Evolutionary conservation across 1,139 yeast species (phyloP).

Genomic region (Hyphopichia khmerensis): DNA sequence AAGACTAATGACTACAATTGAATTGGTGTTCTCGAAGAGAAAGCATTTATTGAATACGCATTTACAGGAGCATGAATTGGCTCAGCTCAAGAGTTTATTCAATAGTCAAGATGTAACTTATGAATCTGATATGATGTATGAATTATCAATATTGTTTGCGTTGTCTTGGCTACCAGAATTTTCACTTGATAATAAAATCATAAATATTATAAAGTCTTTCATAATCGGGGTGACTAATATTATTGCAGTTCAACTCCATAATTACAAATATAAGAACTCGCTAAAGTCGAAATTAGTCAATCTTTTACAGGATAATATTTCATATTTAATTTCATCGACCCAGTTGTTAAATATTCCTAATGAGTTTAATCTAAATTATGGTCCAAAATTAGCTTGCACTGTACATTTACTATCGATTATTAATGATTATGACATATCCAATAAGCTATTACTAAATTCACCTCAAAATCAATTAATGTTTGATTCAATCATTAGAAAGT

Average conservation of each 20-base stretch:
- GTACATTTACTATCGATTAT: conserved; percentile 36
- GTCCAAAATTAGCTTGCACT: conserved; percentile 10
- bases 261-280: conserved; percentile 21
- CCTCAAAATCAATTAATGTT: conserved; percentile 24
- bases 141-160: conserved; percentile 33
- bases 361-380: neutral
- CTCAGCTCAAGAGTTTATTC: neutral
- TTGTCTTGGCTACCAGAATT: conserved; percentile 23
- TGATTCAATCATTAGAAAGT: conserved; percentile 31
- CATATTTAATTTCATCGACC: conserved; percentile 10
- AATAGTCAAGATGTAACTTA: neutral
- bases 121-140: conserved; percentile 16
- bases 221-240: conserved; percentile 32
- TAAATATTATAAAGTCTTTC: conserved; percentile 28
- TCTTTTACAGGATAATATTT: conserved; percentile 12
- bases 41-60: conserved; percentile 24
- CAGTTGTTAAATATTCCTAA: neutral
- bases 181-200: conserved; percentile 11
- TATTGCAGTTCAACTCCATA: conserved; percentile 29
- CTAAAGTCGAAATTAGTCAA: conserved; percentile 16
- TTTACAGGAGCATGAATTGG: conserved; percentile 5
- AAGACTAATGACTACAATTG: conserved; percentile 26
- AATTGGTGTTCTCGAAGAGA: conserved; percentile 27
- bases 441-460: conserved; percentile 25
- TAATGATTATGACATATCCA: conserved; percentile 37